Conservation (phyloP, 176 grass and related monocot genomes). For the Zea luxurians region DNA sequence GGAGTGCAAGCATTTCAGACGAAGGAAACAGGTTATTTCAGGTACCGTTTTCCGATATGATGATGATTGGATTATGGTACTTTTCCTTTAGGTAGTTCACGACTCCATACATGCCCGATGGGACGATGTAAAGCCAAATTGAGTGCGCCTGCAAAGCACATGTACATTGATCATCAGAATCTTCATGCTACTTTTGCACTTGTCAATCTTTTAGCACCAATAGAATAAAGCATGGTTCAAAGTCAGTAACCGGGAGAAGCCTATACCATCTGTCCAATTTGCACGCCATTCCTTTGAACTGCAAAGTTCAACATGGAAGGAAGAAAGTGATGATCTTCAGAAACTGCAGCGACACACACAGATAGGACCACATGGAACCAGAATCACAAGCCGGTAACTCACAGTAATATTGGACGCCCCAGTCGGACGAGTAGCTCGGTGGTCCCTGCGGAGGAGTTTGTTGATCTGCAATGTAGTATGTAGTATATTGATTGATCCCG, state of each 20-base stretch:
- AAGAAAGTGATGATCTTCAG: conserved; percentile 10
- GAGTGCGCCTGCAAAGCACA: conserved; percentile 62
- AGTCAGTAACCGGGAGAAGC: conserved; percentile 14
- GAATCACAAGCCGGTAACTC: conserved; percentile 26
- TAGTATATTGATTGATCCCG: conserved; percentile 95
- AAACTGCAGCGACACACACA: background rate
- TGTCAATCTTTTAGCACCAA: background rate
- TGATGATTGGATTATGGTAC: conserved; percentile 67
- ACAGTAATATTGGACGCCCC: conserved; percentile 56
- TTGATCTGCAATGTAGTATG: conserved; percentile 58
- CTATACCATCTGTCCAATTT: conserved; percentile 70
- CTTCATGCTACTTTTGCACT: background rate
- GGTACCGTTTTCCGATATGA: conserved; percentile 89
- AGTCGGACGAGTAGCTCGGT: conserved; percentile 72
- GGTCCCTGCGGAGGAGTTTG: conserved; percentile 37
- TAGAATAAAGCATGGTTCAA: conserved; percentile 29
- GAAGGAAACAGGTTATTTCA: background rate
- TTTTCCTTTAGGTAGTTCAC: conserved; percentile 79
- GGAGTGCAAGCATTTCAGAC: background rate
- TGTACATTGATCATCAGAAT: background rate
- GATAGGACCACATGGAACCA: conserved; percentile 1
- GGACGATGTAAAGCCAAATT: conserved; percentile 88
- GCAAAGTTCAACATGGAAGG: conserved; percentile 23
- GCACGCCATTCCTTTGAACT: conserved; percentile 70
- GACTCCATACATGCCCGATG: conserved; percentile 71